These are phyloP conservation scores for Phytophthora sp. DNA, from an alignment of 352 stramenopile species.

Conservation along the genomic window DNA sequence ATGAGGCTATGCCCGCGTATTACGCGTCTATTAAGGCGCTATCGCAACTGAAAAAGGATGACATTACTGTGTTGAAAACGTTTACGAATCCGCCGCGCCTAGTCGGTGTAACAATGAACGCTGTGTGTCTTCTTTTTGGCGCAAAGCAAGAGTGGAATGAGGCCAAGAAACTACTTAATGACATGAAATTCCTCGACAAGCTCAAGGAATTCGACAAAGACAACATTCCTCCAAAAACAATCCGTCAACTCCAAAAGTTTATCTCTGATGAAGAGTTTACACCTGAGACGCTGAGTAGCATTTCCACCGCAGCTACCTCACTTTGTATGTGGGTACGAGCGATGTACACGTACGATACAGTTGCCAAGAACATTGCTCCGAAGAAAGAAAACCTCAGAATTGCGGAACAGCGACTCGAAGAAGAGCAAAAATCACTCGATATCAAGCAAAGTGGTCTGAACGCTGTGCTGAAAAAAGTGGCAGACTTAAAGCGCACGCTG, in stretches of 20 bases:
- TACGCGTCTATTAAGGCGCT: slow-evolving; percentile 92
- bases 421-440: slow-evolving; percentile 86
- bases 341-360: slow-evolving; percentile 95
- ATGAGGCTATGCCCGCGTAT: slow-evolving; percentile 93
- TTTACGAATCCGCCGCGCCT: slow-evolving; percentile 91
- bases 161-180: slow-evolving; percentile 90
- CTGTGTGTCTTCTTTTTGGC: slow-evolving; percentile 90
- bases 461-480: slow-evolving; percentile 84
- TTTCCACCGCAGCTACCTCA: slow-evolving; percentile 90
- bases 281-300: slow-evolving; percentile 88
- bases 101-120: slow-evolving; percentile 93
- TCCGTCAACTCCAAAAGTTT: slow-evolving; percentile 91
- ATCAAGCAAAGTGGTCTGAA: slow-evolving; percentile 89
- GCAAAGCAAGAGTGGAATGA: slow-evolving; percentile 92
- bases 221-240: slow-evolving; percentile 88
- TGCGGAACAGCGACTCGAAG: slow-evolving; percentile 86
- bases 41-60: slow-evolving; percentile 92
- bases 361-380: slow-evolving; percentile 93
- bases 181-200: slow-evolving; percentile 93
- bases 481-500: slow-evolving; percentile 87
- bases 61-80: slow-evolving; percentile 92
- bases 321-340: slow-evolving; percentile 95
- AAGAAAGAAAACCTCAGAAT: slow-evolving; percentile 92
- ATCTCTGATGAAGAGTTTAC: slow-evolving; percentile 92
- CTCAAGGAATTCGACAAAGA: slow-evolving; percentile 91